Base-by-base conservation (phyloP, 1,284 basidiomycete genomes). In the Neonothopanus nambi region DNA sequence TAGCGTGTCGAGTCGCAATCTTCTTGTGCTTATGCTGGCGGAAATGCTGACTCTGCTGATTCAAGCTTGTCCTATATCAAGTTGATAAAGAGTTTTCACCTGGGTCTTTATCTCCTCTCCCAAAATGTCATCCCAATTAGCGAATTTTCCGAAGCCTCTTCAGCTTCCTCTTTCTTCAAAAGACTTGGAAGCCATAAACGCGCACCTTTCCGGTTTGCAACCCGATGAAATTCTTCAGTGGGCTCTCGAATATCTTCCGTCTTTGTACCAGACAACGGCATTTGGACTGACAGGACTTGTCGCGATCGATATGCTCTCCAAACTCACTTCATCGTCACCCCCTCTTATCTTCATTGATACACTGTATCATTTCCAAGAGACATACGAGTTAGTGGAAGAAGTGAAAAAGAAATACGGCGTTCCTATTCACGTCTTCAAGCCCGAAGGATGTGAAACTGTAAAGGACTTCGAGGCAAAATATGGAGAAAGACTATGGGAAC, bases 311-410 rank as follows among this genome's bases (percentile, higher is more conserved):
- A 96, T 98, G 92, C 81, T 97, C 50, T 89, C 89, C 40, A 91
- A 91, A 69, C 77, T 95, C 57, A 80, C 82, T 7, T 59, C 74
- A 21, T 67, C 72, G 3, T 80, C 83, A 0, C 89, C 89, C 1
- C 85, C 87, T 1, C 77, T 91, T 17, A 94, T 97, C 72, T 97
- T 98, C 75, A 74, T 97, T 67, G 96, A 99, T 75, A 98, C 96
- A 0, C 80, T 99, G 9, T 95, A 98, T 70, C 97, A 99, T 76
- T 98, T 99, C 71, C 77, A 81, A 2, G 93, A 98, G 74, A 99
- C 96, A 5, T 84, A 96, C 61, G 85, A 89, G 58, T 83, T 99
- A 40, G 89, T 95, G 2, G 81, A 89, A 51, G 85, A 86, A 33
- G 91, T 94, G 11, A 85, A 89, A 64, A 72, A 79, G 63, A 85